These are phyloP conservation scores for Zygoascus biomembranicola DNA, from an alignment of 805 yeast genomes.

Conservation along the genomic window DNA sequence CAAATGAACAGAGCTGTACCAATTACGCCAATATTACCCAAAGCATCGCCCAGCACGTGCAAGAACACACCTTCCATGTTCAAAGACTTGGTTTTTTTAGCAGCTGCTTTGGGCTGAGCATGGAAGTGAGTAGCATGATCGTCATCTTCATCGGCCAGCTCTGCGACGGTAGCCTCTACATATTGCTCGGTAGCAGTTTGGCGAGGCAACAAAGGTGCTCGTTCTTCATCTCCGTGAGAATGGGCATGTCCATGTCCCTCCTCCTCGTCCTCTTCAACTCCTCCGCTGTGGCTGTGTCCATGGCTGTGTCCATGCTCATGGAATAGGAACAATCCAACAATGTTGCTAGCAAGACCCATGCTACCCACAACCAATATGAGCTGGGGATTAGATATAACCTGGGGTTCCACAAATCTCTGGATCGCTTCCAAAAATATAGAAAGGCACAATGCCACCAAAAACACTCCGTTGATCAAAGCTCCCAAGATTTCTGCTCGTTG, in stretches of 20 bases:
- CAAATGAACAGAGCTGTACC: conserved; percentile 83
- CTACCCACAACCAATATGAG: conserved; percentile 74
- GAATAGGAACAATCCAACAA: conserved; percentile 77
- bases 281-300: conserved; percentile 18
- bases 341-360: conserved; percentile 75
- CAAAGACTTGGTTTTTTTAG: conserved; percentile 48
- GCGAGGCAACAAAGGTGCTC: not conserved
- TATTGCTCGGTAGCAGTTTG: not conserved
- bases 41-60: conserved; percentile 93
- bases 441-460: conserved; percentile 83
- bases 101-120: conserved; percentile 19
- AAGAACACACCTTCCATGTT: conserved; percentile 96
- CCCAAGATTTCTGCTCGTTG: conserved; percentile 96
- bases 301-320: conserved; percentile 54
- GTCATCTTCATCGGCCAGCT: conserved; percentile 1
- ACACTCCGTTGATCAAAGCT: conserved; percentile 89
- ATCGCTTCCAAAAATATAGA: conserved; percentile 88
- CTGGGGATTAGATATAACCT: conserved; percentile 70
- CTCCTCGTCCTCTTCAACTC: conserved; percentile 20
- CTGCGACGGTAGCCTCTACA: conserved; percentile 1
- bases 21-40: conserved; percentile 92
- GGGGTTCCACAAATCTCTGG: conserved; percentile 80
- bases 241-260: conserved; percentile 4
- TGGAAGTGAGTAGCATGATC: conserved; percentile 26
- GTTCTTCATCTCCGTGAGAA: conserved; percentile 2